Evolutionary conservation across 441 rosid species (phyloP).

Genomic region (Omphalea diandra): DNA sequence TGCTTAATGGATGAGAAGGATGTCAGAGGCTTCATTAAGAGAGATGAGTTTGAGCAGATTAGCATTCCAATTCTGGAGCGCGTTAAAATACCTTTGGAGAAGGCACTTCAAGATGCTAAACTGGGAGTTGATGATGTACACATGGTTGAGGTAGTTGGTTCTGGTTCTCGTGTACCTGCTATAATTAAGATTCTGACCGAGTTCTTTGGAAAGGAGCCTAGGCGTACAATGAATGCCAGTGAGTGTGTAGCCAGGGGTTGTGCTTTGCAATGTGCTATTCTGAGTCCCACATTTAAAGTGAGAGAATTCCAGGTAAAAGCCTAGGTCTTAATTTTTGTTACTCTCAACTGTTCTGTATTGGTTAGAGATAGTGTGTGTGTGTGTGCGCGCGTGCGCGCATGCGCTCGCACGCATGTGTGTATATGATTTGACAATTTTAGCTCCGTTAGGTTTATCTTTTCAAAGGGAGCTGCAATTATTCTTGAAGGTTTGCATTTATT

Average conservation of each 20-base stretch:
- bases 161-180: slow-evolving; percentile 88
- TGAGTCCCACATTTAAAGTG: slow-evolving; percentile 97
- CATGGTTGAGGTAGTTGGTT: slow-evolving; percentile 91
- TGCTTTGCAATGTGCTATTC: slow-evolving; percentile 95
- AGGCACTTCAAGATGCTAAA: slow-evolving; percentile 87
- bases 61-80: slow-evolving; percentile 84
- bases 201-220: slow-evolving; percentile 94
- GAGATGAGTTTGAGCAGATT: slow-evolving; percentile 91
- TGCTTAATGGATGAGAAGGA: slow-evolving; percentile 98
- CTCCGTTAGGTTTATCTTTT: neutral
- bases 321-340: neutral
- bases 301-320: slow-evolving; percentile 83
- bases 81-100: slow-evolving; percentile 84
- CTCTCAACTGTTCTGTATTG: neutral
- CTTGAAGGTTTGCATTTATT: neutral
- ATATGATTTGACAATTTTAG: too few species aligned
- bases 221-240: slow-evolving; percentile 97
- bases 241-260: slow-evolving; percentile 96
- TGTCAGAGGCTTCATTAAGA: slow-evolving; percentile 77
- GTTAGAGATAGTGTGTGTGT: neutral
- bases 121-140: slow-evolving; percentile 73
- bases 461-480: neutral
- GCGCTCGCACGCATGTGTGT: too few species aligned
- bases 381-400: too few species aligned
- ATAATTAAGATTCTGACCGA: slow-evolving; percentile 72